phyloP scores from a whole-genome alignment of 495 filamentous ascomycete species.

The Xylaria intraflava region DNA sequence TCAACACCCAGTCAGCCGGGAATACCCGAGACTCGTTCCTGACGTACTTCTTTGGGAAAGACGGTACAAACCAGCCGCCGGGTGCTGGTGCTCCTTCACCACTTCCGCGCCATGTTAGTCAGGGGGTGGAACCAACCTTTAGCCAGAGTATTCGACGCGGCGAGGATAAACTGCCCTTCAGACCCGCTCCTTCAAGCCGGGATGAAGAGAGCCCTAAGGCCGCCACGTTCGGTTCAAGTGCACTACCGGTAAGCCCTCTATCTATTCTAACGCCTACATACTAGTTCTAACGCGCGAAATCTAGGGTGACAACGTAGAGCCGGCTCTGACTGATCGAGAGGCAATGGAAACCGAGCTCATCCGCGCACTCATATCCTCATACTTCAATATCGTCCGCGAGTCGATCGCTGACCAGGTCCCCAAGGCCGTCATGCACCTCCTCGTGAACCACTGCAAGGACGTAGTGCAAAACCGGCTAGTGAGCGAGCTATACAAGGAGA shows the following conservation, averaged over 20 bases:
- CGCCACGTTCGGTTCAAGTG: conserved; percentile 30
- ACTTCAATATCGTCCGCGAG: conserved; percentile 97
- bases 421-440: conserved; percentile 97
- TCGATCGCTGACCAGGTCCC: conserved; percentile 96
- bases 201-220: conserved; percentile 31
- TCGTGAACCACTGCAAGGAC: conserved; percentile 97
- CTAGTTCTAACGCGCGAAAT: conserved; percentile 22
- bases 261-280: background rate
- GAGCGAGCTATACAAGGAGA: conserved; percentile 89
- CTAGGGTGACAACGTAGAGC: conserved; percentile 53
- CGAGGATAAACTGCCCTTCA: conserved; percentile 51
- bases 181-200: conserved; percentile 25
- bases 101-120: conserved; percentile 60
- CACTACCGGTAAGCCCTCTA: conserved; percentile 18
- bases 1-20: conserved; percentile 42
- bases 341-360: conserved; percentile 96
- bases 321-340: conserved; percentile 88
- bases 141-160: conserved; percentile 74
- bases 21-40: conserved; percentile 77
- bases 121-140: conserved; percentile 70
- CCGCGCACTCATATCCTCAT: conserved; percentile 88
- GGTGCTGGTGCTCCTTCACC: conserved; percentile 32
- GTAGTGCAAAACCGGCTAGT: conserved; percentile 95
- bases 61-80: conserved; percentile 52
- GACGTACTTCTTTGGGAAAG: conserved; percentile 98